Percentiles rank a stretch among this genome's conserved stretches.
These are phyloP conservation scores for Helenozyma baotianmanensis DNA, from an alignment of 805 yeast genomes.

Conservation along the genomic window DNA sequence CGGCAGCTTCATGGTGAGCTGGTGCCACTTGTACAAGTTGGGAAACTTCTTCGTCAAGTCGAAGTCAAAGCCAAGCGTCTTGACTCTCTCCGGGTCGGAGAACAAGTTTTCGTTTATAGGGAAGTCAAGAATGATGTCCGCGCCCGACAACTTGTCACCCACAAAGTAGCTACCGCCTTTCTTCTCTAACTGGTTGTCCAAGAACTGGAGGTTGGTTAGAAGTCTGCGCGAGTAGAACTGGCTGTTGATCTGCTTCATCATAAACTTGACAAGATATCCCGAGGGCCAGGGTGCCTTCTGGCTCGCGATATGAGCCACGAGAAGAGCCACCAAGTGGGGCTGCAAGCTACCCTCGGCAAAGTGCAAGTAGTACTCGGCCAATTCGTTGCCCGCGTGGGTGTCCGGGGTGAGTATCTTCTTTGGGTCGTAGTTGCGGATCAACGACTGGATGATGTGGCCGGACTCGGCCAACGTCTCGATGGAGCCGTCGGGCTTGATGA, in stretches of 20 bases:
- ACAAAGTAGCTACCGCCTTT: constrained; percentile 35
- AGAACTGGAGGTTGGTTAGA: constrained; percentile 20
- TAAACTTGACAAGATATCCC: constrained; percentile 17
- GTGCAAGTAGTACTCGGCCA: constrained; percentile 22
- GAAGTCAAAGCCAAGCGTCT: constrained; percentile 6
- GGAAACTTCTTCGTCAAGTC: constrained; percentile 10
- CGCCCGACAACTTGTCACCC: constrained; percentile 33
- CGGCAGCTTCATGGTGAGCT: constrained; percentile 10
- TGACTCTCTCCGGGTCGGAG: constrained; percentile 3
- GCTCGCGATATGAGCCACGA: constrained; percentile 23
- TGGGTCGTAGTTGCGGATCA: constrained; percentile 47
- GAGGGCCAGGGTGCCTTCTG: constrained; percentile 25
- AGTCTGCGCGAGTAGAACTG: constrained; percentile 25
- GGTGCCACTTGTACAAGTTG: constrained; percentile 16
- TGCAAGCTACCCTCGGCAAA: constrained; percentile 24
- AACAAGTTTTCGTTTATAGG: constrained; percentile 24
- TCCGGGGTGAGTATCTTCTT: constrained; percentile 34
- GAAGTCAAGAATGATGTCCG: constrained; percentile 35
- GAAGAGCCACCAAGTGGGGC: constrained; percentile 18
- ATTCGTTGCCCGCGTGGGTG: constrained; percentile 27
- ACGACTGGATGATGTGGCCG: constrained; percentile 52
- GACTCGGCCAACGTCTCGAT: constrained; percentile 47
- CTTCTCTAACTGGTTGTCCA: constrained; percentile 25
- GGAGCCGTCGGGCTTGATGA: constrained; percentile 8
- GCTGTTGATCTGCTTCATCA: constrained; percentile 21